phyloP scores from a whole-genome alignment of 192 early-diverging fungal species.

The Coemansia sp. region DNA sequence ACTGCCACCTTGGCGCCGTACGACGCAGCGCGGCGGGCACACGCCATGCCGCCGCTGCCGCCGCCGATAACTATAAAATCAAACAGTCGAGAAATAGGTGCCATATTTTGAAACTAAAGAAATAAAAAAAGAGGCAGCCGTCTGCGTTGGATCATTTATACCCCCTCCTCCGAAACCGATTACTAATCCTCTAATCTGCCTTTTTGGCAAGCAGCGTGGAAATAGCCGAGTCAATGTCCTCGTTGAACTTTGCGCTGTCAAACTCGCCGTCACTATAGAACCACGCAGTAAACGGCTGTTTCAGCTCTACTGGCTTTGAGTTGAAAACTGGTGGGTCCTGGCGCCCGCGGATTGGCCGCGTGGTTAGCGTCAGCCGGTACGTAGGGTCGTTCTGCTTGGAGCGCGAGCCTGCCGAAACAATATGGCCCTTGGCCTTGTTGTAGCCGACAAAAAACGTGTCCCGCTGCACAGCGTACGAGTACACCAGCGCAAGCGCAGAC shows the following conservation, averaged over 20 bases:
- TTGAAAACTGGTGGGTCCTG: slow-evolving; percentile 54
- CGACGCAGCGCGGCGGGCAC: slow-evolving; percentile 86
- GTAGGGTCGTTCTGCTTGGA: slow-evolving; percentile 54
- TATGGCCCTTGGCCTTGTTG: slow-evolving; percentile 57
- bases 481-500: slow-evolving; percentile 52
- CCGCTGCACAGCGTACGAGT: slow-evolving; percentile 63
- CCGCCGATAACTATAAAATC: slow-evolving; percentile 97
- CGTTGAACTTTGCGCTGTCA: slow-evolving; percentile 54
- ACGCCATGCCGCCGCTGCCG: slow-evolving; percentile 88
- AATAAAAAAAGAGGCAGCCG: no score
- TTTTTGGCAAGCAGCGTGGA: slow-evolving; percentile 55
- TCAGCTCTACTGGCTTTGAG: slow-evolving; percentile 48
- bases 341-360: slow-evolving; percentile 47
- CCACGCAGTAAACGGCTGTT: slow-evolving; percentile 60
- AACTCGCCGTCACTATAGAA: slow-evolving; percentile 68
- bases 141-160: no score
- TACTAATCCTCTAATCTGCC: slow-evolving; percentile 20
- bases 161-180: neutral
- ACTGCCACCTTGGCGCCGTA: slow-evolving; percentile 91
- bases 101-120: slow-evolving; percentile 14
- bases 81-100: slow-evolving; percentile 55
- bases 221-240: slow-evolving; percentile 53
- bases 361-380: slow-evolving; percentile 57
- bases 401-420: slow-evolving; percentile 56
- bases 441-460: slow-evolving; percentile 65